Evolutionary conservation across 352 stramenopile genomes (phyloP), one percentile per base, ranked within the genome.

Genomic region (Thalassiosira mediterranea): DNA sequence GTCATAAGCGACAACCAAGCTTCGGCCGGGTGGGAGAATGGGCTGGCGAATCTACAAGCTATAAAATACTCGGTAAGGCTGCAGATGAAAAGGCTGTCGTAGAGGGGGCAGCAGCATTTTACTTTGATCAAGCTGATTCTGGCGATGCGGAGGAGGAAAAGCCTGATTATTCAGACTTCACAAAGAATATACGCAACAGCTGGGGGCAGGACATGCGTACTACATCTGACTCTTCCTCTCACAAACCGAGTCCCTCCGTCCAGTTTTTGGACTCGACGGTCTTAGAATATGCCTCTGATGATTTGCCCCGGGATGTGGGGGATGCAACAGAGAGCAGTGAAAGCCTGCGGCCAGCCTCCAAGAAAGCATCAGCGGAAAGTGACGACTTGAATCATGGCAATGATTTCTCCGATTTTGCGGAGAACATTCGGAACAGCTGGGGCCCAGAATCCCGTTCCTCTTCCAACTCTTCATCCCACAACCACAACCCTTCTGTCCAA

Each of bases 61-160:
- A 4, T 21, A n/a, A 51, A 15, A 51, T 26, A 10, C 21, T 26
- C 13, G 26, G 1, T 21, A 19, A 49, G 26, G 3, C n/a, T 32
- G 19, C 25, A 15, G 31, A 63, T 13, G 23, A n/a, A n/a, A 73
- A 73, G 40, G 63, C 62, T 25, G 29, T n/a, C 3, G n/a, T 73
- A 38, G 63, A 73, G 52, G 31, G 17, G 15, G 7, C 51, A 4
- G 52, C 63, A 26, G 40, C 63, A 2, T 73, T 57, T 15, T 73
- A 65, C 34, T 73, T 73, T 56, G 42, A 74, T 65, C 28, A 21
- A 26, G 23, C 53, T 28, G 47, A 60, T 19, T 38, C 37, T 19
- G 23, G 28, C 1, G 34, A 4, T 23, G 32, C 21, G 17, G 21
- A 28, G 2, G 28, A 57, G n/a, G 15, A 54, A 21, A 26, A 60